Evolutionary conservation across 257 asterid genomes (phyloP), one percentile per base, ranked within the genome.

Genomic region (Solanum habrochaites): DNA sequence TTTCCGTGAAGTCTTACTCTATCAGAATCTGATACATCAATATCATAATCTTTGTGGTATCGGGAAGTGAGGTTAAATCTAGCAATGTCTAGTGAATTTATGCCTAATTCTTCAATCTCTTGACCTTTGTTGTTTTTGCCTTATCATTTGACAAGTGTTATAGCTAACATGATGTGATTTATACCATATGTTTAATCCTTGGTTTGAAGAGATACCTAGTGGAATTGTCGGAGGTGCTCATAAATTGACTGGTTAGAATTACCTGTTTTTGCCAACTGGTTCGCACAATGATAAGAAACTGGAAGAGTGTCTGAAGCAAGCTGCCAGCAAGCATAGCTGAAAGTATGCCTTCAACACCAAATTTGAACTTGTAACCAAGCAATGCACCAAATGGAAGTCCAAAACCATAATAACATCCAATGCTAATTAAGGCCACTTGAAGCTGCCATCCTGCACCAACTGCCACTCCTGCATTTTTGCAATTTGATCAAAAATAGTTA

Each of bases 361-460:
- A 83, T 13, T 89, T 72, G 43, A 89, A 69, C 64, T 85, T 87
- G 87, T 88, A 91, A 31, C 93, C 93, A 29, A 91, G 90, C 31
- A 88, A 42, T 20, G 90, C 93, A 45, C 88, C 91, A 3, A 89
- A 11, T 56, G 93, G 93, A 14, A 91, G 86, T 7, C 93, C 93
- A 39, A 91, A 27, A 37, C 56, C 85, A 40, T 91, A 91, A 67
- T 91, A 91, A 70, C 88, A 72, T 2, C 87, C 86, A 3, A 89
- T 14, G 75, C 88, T 91, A 20, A 91, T 85, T 81, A 88, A 23
- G 16, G 91, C 93, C 23, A 91, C 92, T 21, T 87, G 73, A 62
- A 85, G 81, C 29, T 91, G 93, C 91, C 91, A 89, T 37, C 93
- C 93, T 12, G 91, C 93, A 4, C 92, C 93, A 74, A 91, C 90